phyloP scores from a whole-genome alignment of 2,329 filamentous ascomycete species.

The Rutstroemia sp. region DNA sequence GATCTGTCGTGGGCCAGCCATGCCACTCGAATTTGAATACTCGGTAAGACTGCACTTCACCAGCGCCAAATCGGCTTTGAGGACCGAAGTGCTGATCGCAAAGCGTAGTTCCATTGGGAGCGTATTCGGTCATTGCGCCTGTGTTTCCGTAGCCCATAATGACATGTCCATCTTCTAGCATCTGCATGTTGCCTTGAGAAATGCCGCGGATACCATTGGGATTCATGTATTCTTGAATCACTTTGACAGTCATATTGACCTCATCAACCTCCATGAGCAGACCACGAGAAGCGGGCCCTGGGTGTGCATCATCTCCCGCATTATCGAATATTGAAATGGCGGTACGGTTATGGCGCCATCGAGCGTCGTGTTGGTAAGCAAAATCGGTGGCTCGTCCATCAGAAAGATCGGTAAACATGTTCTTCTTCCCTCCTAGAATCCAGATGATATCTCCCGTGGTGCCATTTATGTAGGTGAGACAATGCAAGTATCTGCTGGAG shows the following conservation, averaged over 20 bases:
- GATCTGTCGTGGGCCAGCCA: constrained; percentile 30
- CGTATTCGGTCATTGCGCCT: constrained; percentile 20
- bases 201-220: constrained; percentile 18
- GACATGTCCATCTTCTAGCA: constrained; percentile 21
- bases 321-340: constrained; percentile 24
- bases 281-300: constrained; percentile 15
- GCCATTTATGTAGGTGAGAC: constrained; percentile 41
- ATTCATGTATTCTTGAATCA: constrained; percentile 16
- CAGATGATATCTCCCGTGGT: constrained; percentile 40
- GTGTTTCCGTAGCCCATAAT: constrained; percentile 22
- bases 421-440: constrained; percentile 38
- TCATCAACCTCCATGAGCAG: constrained; percentile 20
- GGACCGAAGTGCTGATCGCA: constrained; percentile 32
- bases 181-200: constrained; percentile 21
- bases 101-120: constrained; percentile 29
- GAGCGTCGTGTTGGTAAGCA: constrained; percentile 43
- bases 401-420: constrained; percentile 33
- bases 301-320: constrained; percentile 12
- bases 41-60: constrained; percentile 33
- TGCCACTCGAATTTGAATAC: constrained; percentile 35
- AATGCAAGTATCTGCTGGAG: constrained; percentile 38
- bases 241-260: constrained; percentile 12
- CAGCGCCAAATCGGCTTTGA: constrained; percentile 27
- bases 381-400: constrained; percentile 36
- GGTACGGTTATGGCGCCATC: constrained; percentile 28